A percentile compares a stretch with the other conserved stretches of the same genome.
These are phyloP conservation scores for Termitomyces sp. DNA, from an alignment of 768 basidiomycete genomes.

Conservation along the genomic window DNA sequence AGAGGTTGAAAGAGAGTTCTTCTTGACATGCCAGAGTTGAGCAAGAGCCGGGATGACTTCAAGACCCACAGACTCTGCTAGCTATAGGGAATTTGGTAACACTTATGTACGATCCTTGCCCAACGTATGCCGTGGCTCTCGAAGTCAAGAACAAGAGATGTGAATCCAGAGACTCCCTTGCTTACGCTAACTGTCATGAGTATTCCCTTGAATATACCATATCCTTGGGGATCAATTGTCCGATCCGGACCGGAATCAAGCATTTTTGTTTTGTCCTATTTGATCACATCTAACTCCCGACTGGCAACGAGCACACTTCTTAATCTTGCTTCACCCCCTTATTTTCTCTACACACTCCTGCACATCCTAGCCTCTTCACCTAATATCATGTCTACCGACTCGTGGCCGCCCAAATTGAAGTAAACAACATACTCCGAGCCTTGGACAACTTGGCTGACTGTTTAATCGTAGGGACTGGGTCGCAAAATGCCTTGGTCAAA, in stretches of 20 bases:
- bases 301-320: background rate
- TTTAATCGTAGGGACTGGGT: conserved; percentile 81
- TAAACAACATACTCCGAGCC: conserved; percentile 26
- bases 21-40: background rate
- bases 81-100: no score
- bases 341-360: background rate
- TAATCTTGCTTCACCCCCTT: background rate
- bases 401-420: conserved; percentile 82
- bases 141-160: background rate
- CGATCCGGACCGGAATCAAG: background rate
- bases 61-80: no score
- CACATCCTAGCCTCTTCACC: background rate
- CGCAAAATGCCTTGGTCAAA: conserved; percentile 86
- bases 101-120: no score
- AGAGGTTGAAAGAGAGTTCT: background rate
- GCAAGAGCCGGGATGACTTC: background rate
- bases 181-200: no score
- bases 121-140: background rate
- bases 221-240: no score
- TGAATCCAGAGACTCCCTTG: no score
- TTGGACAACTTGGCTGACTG: conserved; percentile 9
- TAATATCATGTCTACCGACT: conserved; percentile 62
- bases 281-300: background rate
- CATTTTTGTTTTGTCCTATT: background rate
- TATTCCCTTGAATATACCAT: no score